A percentile compares a stretch with the other conserved stretches of the same genome.
phyloP scores from a whole-genome alignment of 306 rosid genomes.

The Albizia julibrissin region DNA sequence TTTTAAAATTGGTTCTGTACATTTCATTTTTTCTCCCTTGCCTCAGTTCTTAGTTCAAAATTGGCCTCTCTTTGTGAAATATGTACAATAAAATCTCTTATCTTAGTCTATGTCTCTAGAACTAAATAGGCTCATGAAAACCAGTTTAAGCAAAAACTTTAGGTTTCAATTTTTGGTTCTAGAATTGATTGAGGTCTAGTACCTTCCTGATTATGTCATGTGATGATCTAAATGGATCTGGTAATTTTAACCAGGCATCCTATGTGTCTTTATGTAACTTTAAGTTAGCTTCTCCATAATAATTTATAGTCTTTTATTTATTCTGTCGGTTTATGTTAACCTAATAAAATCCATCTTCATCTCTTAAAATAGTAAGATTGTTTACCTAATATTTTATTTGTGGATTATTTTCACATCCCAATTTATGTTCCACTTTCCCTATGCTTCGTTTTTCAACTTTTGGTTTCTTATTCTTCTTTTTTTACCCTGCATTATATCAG shows the following conservation, averaged over 20 bases:
- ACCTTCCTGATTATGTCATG: not conserved
- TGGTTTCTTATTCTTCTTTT: not conserved
- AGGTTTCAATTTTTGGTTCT: not conserved
- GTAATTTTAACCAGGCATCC: not conserved
- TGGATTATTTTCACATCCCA: not conserved
- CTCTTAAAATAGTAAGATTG: not conserved
- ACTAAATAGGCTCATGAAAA: not conserved
- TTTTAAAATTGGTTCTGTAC: not conserved
- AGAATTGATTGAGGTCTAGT: not conserved
- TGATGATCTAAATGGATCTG: not conserved
- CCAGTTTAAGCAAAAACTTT: not conserved
- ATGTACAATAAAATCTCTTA: not conserved
- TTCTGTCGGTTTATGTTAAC: not conserved
- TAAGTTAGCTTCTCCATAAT: not conserved
- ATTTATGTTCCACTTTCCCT: not conserved
- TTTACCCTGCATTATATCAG: constrained; percentile 36
- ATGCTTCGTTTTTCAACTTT: not conserved
- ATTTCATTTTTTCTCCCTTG: not conserved
- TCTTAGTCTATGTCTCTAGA: not conserved
- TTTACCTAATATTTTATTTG: not conserved
- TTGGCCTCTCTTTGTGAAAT: not conserved
- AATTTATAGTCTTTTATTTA: not conserved
- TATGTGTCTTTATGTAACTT: not conserved
- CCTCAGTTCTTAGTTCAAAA: not conserved
- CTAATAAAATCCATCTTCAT: not conserved